phyloP scores from a whole-genome alignment of 1,139 yeast genomes.

The Pneumocystis murina region DNA sequence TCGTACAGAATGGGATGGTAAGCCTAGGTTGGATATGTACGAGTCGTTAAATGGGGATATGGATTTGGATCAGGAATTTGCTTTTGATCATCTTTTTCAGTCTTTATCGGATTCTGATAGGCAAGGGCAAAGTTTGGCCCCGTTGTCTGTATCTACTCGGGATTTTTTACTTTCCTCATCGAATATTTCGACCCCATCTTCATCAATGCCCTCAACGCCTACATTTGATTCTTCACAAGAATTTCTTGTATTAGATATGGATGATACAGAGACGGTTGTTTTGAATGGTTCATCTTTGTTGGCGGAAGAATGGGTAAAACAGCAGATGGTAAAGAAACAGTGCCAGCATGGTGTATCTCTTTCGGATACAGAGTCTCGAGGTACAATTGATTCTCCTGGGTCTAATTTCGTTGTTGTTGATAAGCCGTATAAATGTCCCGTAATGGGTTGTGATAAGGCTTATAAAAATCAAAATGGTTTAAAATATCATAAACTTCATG shows the following conservation, averaged over 20 bases:
- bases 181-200: constrained; percentile 10
- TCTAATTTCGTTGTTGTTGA: constrained; percentile 27
- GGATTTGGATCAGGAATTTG: neutral
- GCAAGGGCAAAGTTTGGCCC: neutral
- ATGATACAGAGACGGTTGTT: constrained; percentile 1
- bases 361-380: neutral
- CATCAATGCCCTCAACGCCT: constrained; percentile 12
- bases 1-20: neutral
- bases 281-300: constrained; percentile 10
- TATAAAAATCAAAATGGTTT: constrained; percentile 95
- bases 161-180: constrained; percentile 10
- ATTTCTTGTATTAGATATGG: constrained; percentile 4
- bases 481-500: constrained; percentile 89
- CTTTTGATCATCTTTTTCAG: neutral
- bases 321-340: neutral
- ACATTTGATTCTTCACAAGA: constrained; percentile 6
- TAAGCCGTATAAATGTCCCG: constrained; percentile 95
- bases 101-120: neutral
- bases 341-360: neutral
- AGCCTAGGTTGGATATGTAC: neutral
- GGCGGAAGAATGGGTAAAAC: constrained; percentile 10
- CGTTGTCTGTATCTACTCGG: constrained; percentile 4
- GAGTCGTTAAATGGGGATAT: neutral
- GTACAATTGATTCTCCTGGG: constrained; percentile 19
- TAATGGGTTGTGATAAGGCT: constrained; percentile 92